These are phyloP conservation scores for Trichomonascaceae sp. DNA, from an alignment of 1,139 yeast species.

Conservation along the genomic window DNA sequence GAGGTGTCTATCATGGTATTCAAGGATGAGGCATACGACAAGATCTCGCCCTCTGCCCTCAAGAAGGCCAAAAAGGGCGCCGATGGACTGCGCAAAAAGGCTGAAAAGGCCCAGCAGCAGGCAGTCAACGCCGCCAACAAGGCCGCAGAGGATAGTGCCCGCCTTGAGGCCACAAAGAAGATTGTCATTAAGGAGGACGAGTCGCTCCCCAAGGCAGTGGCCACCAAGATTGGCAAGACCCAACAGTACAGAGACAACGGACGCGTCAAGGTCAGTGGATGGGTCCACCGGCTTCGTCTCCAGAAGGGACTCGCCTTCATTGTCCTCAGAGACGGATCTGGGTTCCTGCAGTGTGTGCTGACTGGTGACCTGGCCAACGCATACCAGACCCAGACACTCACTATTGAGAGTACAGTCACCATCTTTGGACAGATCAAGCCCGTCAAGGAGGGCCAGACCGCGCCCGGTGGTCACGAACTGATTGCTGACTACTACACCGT, in stretches of 20 bases:
- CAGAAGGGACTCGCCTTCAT: slow-evolving; percentile 89
- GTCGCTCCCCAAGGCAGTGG: slow-evolving; percentile 55
- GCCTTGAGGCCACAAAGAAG: slow-evolving; percentile 59
- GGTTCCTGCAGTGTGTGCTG: slow-evolving; percentile 76
- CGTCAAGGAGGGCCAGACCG: slow-evolving; percentile 91
- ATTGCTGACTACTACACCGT: slow-evolving; percentile 80
- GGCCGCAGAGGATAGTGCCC: slow-evolving; percentile 53
- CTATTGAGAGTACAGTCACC: slow-evolving; percentile 74
- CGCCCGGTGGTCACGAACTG: slow-evolving; percentile 96
- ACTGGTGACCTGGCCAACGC: slow-evolving; percentile 90
- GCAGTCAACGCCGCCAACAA: slow-evolving; percentile 48
- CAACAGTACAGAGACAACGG: slow-evolving; percentile 39
- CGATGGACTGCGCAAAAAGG: slow-evolving; percentile 82
- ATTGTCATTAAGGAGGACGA: slow-evolving; percentile 62
- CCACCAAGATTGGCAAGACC: slow-evolving; percentile 49
- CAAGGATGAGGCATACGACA: slow-evolving; percentile 50
- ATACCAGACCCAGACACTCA: slow-evolving; percentile 67
- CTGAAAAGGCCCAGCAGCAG: slow-evolving; percentile 60
- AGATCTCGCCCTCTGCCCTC: slow-evolving; percentile 83
- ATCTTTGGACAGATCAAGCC: slow-evolving; percentile 70
- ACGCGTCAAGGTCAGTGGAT: slow-evolving; percentile 75
- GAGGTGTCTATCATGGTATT: slow-evolving; percentile 38
- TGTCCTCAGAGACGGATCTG: slow-evolving; percentile 91
- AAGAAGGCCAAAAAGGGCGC: slow-evolving; percentile 96
- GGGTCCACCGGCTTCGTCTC: slow-evolving; percentile 89